Conservation (phyloP, 768 basidiomycete genomes). For the Kwoniella newhampshirensis region DNA sequence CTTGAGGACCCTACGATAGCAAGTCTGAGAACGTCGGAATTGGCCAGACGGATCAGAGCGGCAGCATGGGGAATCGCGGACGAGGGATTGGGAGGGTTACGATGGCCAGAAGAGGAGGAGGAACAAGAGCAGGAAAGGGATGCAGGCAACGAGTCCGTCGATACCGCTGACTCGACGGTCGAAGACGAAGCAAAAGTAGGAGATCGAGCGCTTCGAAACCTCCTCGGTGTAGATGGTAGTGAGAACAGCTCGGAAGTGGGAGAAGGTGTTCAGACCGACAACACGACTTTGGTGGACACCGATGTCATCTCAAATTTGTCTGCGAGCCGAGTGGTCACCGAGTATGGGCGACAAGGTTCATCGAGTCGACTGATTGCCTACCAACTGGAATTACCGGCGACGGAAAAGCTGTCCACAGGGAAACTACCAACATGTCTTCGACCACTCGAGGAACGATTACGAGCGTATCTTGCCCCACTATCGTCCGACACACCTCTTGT, state of each 20-base stretch:
- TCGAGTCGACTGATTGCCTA: slow-evolving; percentile 27
- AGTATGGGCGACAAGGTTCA: slow-evolving; percentile 39
- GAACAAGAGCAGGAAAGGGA: not conserved
- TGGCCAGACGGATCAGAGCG: slow-evolving; percentile 26
- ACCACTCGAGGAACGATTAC: slow-evolving; percentile 29
- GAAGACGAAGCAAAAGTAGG: slow-evolving; percentile 3
- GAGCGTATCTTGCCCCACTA: slow-evolving; percentile 27
- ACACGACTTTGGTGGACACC: slow-evolving; percentile 20
- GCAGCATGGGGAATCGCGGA: slow-evolving; percentile 39
- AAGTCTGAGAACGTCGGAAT: slow-evolving; percentile 26
- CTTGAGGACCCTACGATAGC: slow-evolving; percentile 45
- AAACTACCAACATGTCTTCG: slow-evolving; percentile 19
- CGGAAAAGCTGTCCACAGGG: not conserved
- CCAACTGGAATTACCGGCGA: slow-evolving; percentile 14
- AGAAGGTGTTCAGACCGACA: slow-evolving; percentile 5
- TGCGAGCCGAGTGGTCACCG: slow-evolving; percentile 27
- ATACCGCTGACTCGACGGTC: not conserved
- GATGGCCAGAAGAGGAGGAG: slow-evolving; percentile 18
- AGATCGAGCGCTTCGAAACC: slow-evolving; percentile 13
- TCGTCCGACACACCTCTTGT: slow-evolving; percentile 27
- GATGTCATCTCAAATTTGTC: not conserved
- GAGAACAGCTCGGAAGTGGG: slow-evolving; percentile 1
- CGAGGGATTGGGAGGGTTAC: slow-evolving; percentile 36
- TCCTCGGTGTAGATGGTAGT: slow-evolving; percentile 15
- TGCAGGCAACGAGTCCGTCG: not conserved